Percentiles rank a stretch among this genome's conserved stretches.
These are phyloP conservation scores for Tausonia pullulans DNA, from an alignment of 1,284 basidiomycete genomes.

Conservation along the genomic window DNA sequence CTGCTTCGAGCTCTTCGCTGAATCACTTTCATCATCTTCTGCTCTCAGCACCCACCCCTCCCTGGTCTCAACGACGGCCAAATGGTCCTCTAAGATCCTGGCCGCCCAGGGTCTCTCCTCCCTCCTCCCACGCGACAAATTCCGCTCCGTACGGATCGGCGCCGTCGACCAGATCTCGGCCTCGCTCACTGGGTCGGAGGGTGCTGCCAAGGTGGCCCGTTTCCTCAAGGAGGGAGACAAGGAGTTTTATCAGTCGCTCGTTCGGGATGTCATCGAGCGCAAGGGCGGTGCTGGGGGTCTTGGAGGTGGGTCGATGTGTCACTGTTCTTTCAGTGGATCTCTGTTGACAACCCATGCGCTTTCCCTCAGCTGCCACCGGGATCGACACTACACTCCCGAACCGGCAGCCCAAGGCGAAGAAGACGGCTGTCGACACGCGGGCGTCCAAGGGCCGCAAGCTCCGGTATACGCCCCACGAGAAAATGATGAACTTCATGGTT, in stretches of 20 bases:
- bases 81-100: slow-evolving; percentile 17
- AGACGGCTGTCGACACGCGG: slow-evolving; percentile 15
- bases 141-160: slow-evolving; percentile 15
- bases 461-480: slow-evolving; percentile 15
- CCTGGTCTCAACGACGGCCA: slow-evolving; percentile 9
- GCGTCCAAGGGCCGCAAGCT: slow-evolving; percentile 17
- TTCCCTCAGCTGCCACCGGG: background rate
- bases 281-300: background rate
- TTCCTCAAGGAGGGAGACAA: slow-evolving; percentile 10
- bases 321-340: background rate
- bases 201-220: slow-evolving; percentile 2
- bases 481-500: slow-evolving; percentile 18
- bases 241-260: slow-evolving; percentile 16
- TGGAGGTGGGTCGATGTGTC: background rate
- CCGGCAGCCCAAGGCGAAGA: slow-evolving; percentile 8
- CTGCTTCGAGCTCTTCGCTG: background rate
- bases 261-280: slow-evolving; percentile 15
- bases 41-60: slow-evolving; percentile 12
- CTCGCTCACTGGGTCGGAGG: slow-evolving; percentile 8
- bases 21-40: background rate
- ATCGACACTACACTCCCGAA: slow-evolving; percentile 8
- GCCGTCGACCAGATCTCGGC: slow-evolving; percentile 15
- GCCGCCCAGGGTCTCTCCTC: slow-evolving; percentile 14
- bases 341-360: too few species aligned
- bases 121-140: slow-evolving; percentile 14